Percentiles rank a stretch among this genome's conserved stretches.
Conservation (phyloP, 75 land plant species). For the Selaginella tamariscina region DNA sequence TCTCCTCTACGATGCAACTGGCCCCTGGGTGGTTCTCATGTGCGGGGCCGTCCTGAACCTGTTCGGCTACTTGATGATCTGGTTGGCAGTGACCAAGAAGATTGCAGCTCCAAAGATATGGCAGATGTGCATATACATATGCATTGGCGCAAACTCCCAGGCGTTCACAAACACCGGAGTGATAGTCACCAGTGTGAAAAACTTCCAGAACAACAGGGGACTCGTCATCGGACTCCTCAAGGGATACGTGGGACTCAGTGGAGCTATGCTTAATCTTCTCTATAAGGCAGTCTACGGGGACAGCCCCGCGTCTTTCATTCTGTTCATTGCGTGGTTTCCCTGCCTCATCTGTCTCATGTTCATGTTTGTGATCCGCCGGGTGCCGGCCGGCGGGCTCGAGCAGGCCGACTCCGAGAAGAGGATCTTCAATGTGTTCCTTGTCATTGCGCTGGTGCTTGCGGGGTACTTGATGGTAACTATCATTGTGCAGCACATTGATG, state of each 20-base stretch:
- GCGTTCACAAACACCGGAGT: slow-evolving; percentile 74
- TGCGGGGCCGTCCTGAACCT: slow-evolving; percentile 53
- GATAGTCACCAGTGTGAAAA: slow-evolving; percentile 58
- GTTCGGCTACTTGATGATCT: slow-evolving; percentile 49
- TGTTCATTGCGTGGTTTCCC: slow-evolving; percentile 41
- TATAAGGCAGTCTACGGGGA: slow-evolving; percentile 31
- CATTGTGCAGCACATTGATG: slow-evolving; percentile 40
- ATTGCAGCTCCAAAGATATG: slow-evolving; percentile 19
- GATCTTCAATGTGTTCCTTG: slow-evolving; percentile 39
- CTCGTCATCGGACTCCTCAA: slow-evolving; percentile 82
- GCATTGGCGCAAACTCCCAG: slow-evolving; percentile 65
- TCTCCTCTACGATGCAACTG: slow-evolving; percentile 9
- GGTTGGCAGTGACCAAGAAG: slow-evolving; percentile 48
- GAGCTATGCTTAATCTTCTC: slow-evolving; percentile 61
- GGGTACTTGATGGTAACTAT: slow-evolving; percentile 60
- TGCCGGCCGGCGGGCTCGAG: not conserved
- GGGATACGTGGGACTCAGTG: slow-evolving; percentile 67
- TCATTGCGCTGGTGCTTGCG: slow-evolving; percentile 38
- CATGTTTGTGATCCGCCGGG: slow-evolving; percentile 22
- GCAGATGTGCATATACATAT: slow-evolving; percentile 57
- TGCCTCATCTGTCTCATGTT: slow-evolving; percentile 20
- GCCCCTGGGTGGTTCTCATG: slow-evolving; percentile 42
- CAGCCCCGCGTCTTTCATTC: slow-evolving; percentile 21
- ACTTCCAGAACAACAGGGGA: slow-evolving; percentile 65
- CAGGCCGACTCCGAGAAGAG: slow-evolving; percentile 18